Evolutionary conservation across 2,329 filamentous ascomycete species (phyloP).

Genomic region (Aspergillus novofumigatus): DNA sequence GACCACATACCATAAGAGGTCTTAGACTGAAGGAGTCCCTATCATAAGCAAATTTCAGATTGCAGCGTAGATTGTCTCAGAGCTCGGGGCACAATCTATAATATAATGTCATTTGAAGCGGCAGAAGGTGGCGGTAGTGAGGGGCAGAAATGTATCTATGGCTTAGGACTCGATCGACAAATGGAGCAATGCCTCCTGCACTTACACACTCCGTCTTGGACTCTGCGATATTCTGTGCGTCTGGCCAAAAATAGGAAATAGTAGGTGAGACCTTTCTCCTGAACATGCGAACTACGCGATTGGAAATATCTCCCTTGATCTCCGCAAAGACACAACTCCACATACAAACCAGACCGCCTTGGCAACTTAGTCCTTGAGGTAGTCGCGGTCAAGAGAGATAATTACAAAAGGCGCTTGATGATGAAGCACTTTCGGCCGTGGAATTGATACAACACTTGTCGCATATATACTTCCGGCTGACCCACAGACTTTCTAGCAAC

Average conservation of each 20-base stretch:
- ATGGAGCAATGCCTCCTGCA: background rate
- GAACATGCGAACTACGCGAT: background rate
- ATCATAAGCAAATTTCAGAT: background rate
- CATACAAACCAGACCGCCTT: constrained; percentile 4
- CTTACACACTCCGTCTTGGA: background rate
- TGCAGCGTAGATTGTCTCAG: background rate
- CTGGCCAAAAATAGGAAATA: background rate
- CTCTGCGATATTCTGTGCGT: background rate
- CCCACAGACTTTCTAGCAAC: background rate
- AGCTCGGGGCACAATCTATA: background rate
- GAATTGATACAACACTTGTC: background rate
- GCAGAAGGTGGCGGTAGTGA: constrained; percentile 9
- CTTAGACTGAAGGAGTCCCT: no score
- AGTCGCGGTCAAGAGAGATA: background rate
- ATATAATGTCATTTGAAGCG: background rate
- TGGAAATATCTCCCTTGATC: background rate
- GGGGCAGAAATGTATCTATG: constrained; percentile 4
- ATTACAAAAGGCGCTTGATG: background rate
- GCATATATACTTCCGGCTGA: background rate
- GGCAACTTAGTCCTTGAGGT: background rate
- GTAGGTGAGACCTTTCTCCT: background rate
- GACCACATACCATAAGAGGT: background rate
- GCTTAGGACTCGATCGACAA: background rate
- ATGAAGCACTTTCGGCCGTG: background rate
- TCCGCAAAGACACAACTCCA: background rate